A percentile compares a stretch with the other conserved stretches of the same genome.
These are phyloP conservation scores for Quercus rubra DNA, from an alignment of 306 rosid species.

Conservation along the genomic window DNA sequence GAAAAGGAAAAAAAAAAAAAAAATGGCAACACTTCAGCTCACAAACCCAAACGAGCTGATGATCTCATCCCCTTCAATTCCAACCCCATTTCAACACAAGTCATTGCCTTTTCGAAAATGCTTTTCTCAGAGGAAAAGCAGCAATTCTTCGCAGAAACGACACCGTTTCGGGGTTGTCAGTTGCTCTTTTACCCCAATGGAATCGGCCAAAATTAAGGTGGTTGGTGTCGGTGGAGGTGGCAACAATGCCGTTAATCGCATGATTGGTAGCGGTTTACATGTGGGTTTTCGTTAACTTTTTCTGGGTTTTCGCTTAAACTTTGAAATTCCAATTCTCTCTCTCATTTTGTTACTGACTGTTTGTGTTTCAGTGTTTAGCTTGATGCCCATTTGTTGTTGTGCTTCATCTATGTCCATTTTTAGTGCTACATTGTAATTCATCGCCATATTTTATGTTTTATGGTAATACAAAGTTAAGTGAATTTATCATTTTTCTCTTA, in stretches of 20 bases:
- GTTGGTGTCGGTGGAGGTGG: slow-evolving; percentile 97
- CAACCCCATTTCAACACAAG: slow-evolving; percentile 27
- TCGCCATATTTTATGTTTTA: too few species aligned
- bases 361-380: neutral
- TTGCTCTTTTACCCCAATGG: slow-evolving; percentile 58
- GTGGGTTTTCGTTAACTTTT: slow-evolving; percentile 35
- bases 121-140: slow-evolving; percentile 29
- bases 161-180: slow-evolving; percentile 25
- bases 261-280: slow-evolving; percentile 87
- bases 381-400: slow-evolving; percentile 5
- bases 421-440: too few species aligned
- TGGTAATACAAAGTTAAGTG: neutral
- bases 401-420: neutral
- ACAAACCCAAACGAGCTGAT: slow-evolving; percentile 46
- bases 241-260: slow-evolving; percentile 92
- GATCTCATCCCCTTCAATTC: slow-evolving; percentile 36
- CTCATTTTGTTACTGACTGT: neutral
- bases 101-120: slow-evolving; percentile 22
- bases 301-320: neutral
- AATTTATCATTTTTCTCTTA: too few species aligned
- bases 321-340: neutral
- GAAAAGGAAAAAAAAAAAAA: neutral
- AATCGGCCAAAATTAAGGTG: slow-evolving; percentile 87
- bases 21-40: slow-evolving; percentile 51
- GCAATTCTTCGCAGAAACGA: slow-evolving; percentile 6